phyloP scores from a whole-genome alignment of 495 filamentous ascomycete genomes.

The Daldinia decipiens region DNA sequence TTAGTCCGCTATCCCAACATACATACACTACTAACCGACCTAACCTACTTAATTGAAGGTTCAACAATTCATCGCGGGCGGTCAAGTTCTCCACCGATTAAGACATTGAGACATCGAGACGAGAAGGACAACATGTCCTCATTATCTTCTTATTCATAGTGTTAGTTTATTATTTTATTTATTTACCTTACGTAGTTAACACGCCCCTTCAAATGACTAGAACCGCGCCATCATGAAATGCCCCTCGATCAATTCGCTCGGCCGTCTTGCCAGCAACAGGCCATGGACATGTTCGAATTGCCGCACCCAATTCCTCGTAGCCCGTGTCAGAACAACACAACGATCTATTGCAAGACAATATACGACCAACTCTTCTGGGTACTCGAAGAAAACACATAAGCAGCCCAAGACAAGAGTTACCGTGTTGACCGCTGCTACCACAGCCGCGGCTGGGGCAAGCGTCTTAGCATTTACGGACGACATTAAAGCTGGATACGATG shows the following conservation, averaged over 20 bases:
- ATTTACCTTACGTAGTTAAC: not conserved
- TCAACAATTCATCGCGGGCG: slow-evolving; percentile 35
- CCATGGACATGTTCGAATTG: slow-evolving; percentile 58
- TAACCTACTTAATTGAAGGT: slow-evolving; percentile 25
- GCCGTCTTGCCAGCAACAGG: slow-evolving; percentile 44
- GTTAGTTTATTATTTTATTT: slow-evolving; percentile 8
- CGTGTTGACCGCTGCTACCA: slow-evolving; percentile 58
- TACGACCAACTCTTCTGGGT: slow-evolving; percentile 39
- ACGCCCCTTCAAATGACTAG: slow-evolving; percentile 31
- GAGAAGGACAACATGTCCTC: slow-evolving; percentile 39
- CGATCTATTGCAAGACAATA: slow-evolving; percentile 46
- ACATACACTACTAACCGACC: slow-evolving; percentile 19
- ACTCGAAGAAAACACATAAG: slow-evolving; percentile 37
- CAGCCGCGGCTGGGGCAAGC: slow-evolving; percentile 64
- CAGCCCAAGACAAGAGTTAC: slow-evolving; percentile 26
- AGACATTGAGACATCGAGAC: not conserved
- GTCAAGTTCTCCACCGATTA: slow-evolving; percentile 17
- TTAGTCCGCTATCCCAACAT: slow-evolving; percentile 40
- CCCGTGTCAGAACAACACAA: slow-evolving; percentile 42
- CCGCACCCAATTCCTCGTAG: slow-evolving; percentile 47
- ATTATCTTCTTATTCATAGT: slow-evolving; percentile 25
- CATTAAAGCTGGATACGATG: slow-evolving; percentile 75
- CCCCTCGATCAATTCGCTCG: slow-evolving; percentile 44
- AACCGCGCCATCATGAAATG: slow-evolving; percentile 46
- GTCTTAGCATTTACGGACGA: slow-evolving; percentile 75